These are phyloP conservation scores for Pichia membranifaciens DNA, from an alignment of 805 yeast species.

Conservation along the genomic window DNA sequence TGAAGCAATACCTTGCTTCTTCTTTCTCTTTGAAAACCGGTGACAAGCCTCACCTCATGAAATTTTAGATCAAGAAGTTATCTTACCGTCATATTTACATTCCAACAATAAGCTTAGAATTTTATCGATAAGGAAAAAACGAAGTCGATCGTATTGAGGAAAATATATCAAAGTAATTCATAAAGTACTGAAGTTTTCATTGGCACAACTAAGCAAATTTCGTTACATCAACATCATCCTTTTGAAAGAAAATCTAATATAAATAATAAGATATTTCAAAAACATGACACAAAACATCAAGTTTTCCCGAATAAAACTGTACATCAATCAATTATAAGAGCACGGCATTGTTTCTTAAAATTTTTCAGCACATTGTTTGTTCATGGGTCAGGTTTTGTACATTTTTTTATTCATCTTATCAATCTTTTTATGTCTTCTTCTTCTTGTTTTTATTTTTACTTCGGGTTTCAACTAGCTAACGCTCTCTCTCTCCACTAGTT, in stretches of 20 bases:
- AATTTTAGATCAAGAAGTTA: conserved; percentile 56
- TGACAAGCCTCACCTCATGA: conserved; percentile 97
- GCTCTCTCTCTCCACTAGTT: neutral
- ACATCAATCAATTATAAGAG: neutral
- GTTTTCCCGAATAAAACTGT: conserved; percentile 6
- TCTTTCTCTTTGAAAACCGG: conserved; percentile 96
- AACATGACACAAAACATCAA: neutral
- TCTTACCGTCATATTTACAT: neutral
- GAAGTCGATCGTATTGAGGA: neutral
- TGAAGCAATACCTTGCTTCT: conserved; percentile 93
- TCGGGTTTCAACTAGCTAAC: neutral
- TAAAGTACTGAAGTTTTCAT: neutral
- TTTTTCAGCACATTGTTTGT: neutral
- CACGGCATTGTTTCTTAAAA: neutral
- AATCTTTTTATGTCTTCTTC: neutral
- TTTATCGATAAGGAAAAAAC: neutral
- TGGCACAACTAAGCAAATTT: neutral
- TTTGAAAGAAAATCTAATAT: neutral
- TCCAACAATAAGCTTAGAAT: neutral
- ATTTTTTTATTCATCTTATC: neutral
- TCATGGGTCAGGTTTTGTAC: neutral
- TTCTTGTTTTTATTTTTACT: conserved; percentile 1
- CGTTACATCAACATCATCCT: neutral
- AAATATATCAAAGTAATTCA: neutral
- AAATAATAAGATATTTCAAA: too few relatives aligned